A percentile compares a stretch with the other conserved stretches of the same genome.
Evolutionary conservation across 768 basidiomycete species (phyloP).

Genomic region (Lactarius sp.): DNA sequence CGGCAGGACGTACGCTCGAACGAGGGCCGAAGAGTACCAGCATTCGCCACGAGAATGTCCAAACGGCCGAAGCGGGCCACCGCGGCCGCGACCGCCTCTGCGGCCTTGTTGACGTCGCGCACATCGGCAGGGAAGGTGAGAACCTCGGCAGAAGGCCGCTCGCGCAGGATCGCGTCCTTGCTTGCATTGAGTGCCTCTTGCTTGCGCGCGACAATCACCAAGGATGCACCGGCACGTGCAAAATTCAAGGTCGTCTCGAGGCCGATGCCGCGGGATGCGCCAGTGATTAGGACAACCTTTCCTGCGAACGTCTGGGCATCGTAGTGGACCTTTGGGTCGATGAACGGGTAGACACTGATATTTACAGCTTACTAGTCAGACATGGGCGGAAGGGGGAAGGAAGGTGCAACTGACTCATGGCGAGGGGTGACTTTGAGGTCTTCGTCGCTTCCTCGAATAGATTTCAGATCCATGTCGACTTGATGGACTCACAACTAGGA

Average conservation of each 20-base stretch:
- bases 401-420: neutral
- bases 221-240: constrained; percentile 23
- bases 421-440: neutral
- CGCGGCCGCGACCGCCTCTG: neutral
- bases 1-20: neutral
- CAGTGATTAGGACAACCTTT: constrained; percentile 19
- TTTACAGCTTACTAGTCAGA: too few relatives aligned
- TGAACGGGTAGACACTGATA: neutral
- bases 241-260: neutral
- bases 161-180: neutral
- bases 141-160: neutral
- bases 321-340: constrained; percentile 11
- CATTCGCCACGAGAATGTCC: constrained; percentile 17
- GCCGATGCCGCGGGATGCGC: too few relatives aligned
- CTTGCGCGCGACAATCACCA: constrained; percentile 10
- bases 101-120: neutral
- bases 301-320: constrained; percentile 14
- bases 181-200: neutral
- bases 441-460: neutral
- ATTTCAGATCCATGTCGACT: too few relatives aligned
- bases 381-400: neutral
- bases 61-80: neutral
- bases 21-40: neutral
- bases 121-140: too few relatives aligned
- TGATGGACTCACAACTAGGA: too few relatives aligned